Base-by-base conservation (phyloP, 75 land plant species). In the Picea sitchensis region DNA sequence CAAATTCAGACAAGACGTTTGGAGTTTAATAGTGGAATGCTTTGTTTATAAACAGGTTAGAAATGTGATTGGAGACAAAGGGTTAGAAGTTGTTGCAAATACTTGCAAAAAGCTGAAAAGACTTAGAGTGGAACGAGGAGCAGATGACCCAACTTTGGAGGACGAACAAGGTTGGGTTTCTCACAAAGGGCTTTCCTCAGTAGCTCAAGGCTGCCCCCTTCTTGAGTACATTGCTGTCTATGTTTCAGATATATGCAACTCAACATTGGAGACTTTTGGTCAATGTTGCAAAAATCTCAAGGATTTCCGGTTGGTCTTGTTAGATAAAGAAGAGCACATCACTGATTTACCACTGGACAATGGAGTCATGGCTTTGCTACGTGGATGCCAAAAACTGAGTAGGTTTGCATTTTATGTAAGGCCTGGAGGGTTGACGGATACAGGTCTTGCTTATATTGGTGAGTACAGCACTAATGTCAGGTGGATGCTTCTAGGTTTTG, bases 401-500 rank as follows among this genome's bases (percentile, higher is more conserved):
- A 81, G 88, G 12, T 78, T 86, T 44, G 83, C 83, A n/a, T 75
- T 86, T 2, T 86, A 86, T 61, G 17, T 84, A 56, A 83, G 88
- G 34, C 59, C 23, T 32, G 88, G 88, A 15, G 87, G 79, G 9
- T 77, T 86, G 56, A 80, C 88, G 1, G 88, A 86, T 44, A 58
- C 14, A 62, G 88, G 88, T 12, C 57, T 86, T 38, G 78, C 23
- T 20, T 69, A 85, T 51, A 87, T 87, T 64, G 88, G 88, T 8
- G 59, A 57, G 72, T 75, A 75, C 18, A 80, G 88, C 12, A 77
- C 31, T 9, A 85, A 86, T 47, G 62, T 87, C 8, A 82, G 65
- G 78, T 85, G 88, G 88, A 58, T 87, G 21, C 84, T 87, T 2
- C 63, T 87, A 26, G 88, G 88, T 59, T 78, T 77, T 68, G 68